Percentiles rank a stretch among this genome's conserved stretches.
These are phyloP conservation scores for Triticum urartu DNA, from an alignment of 176 grass and related monocot genomes.

Conservation along the genomic window DNA sequence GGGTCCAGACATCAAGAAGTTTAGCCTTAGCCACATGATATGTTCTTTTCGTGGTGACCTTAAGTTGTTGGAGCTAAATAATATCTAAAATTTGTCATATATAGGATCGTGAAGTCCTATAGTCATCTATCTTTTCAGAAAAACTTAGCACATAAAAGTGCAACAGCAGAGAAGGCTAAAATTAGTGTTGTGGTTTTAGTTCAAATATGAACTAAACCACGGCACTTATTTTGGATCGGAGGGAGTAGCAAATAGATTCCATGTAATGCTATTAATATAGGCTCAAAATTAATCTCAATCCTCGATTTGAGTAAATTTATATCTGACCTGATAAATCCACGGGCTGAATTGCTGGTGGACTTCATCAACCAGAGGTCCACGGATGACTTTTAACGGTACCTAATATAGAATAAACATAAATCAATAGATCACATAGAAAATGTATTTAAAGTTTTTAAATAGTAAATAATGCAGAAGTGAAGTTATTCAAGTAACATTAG, in stretches of 20 bases:
- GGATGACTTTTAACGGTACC: slow-evolving; percentile 63
- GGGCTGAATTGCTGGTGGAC: slow-evolving; percentile 84
- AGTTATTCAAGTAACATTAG: not conserved
- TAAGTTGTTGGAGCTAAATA: no score
- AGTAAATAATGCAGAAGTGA: not conserved
- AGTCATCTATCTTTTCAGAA: not conserved
- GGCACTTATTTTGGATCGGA: no score
- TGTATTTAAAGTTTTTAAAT: not conserved
- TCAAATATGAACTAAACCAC: no score
- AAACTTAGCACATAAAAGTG: not conserved
- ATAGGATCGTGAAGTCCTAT: not conserved
- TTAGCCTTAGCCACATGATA: not conserved
- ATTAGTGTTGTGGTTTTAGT: no score
- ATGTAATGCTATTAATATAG: not conserved
- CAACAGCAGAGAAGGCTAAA: not conserved
- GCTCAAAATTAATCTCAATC: not conserved
- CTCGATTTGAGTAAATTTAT: not conserved
- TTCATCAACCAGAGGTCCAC: slow-evolving; percentile 77
- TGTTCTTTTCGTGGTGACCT: not conserved
- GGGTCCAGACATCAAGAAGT: no score
- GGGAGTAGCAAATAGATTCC: not conserved
- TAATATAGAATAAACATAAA: slow-evolving; percentile 18
- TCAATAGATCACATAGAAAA: not conserved
- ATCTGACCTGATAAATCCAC: slow-evolving; percentile 85
- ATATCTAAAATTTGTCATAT: no score